Base-by-base conservation (phyloP, 768 basidiomycete genomes). In the Candolleomyces aberdarensis region DNA sequence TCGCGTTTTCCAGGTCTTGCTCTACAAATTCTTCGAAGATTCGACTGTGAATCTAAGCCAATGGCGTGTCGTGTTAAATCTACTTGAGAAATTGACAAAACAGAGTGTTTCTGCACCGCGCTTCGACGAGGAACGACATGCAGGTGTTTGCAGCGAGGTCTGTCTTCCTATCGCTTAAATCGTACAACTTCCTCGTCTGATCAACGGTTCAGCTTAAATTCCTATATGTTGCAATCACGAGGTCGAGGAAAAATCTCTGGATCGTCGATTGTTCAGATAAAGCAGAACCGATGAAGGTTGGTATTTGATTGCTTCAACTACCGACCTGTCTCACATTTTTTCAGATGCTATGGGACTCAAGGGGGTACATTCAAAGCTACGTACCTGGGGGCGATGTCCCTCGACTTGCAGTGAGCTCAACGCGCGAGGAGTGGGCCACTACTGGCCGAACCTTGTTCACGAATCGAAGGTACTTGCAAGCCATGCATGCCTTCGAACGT, bases 21-120 rank as follows among this genome's bases (percentile, higher is more conserved):
- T 92, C 11, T 91, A 86, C 66, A 85, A 91, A 62, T 91, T 91
- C 70, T 92, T 92, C 64, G 79, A 83, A 22, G 86, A 88, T 63
- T 91, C 90, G 0, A 64, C 67, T 0, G 71, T 82, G 1, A 79
- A 79, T 46, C 57, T 68, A 1, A 70, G 81, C 0, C 84, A 85
- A 53, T 91, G 89, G 89, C 76, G 85, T 10, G 75, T 87, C 1
- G 72, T 89, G 4, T 66, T 86, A 4, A 82, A 83, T 55, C 75
- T 70, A 1, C 53, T 78, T 0, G 67, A 74, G 32, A 67, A 1
- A 3, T 19, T 69, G n/a, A 56, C 11, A 9, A 39, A 5, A 9
- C 31, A n/a, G 3, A 9, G 62, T 26, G 56, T 60, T 29, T 48
- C 71, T 14, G 77, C 76, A 15, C 85, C 86, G 0, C 67, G 68